phyloP scores from a whole-genome alignment of 176 grass and related monocot genomes.

The Juncus effusus region DNA sequence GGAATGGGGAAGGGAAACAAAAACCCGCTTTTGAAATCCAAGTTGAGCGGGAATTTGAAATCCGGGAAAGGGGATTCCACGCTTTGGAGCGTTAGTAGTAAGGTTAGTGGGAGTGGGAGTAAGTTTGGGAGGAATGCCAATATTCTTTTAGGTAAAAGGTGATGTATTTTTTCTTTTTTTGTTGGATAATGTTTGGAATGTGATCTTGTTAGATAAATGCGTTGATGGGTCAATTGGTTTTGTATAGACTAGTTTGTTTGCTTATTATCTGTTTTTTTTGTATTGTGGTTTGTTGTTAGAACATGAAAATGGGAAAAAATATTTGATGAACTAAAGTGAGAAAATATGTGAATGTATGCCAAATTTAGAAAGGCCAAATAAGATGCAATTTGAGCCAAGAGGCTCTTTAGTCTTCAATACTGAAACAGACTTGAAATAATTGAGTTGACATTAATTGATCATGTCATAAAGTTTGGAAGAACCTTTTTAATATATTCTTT shows the following conservation, averaged over 20 bases:
- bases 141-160: conserved; percentile 60
- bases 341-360: no score
- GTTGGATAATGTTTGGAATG: background rate
- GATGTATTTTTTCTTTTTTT: conserved; percentile 13
- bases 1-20: conserved; percentile 94
- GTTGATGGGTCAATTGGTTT: background rate
- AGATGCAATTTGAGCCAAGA: no score
- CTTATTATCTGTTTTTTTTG: background rate
- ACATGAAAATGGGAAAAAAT: no score
- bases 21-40: conserved; percentile 80
- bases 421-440: no score
- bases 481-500: background rate
- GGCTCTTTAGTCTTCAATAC: no score
- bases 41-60: conserved; percentile 25
- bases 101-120: conserved; percentile 58
- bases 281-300: background rate
- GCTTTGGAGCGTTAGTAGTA: conserved; percentile 95
- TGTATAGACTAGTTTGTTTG: conserved; percentile 10
- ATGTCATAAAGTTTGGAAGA: no score
- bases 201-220: background rate
- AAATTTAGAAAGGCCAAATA: no score
- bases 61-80: conserved; percentile 47
- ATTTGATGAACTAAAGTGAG: no score
- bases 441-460: no score
- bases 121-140: conserved; percentile 72